These are phyloP conservation scores for Boletus eberwhitei DNA, from an alignment of 768 basidiomycete genomes.

Conservation along the genomic window DNA sequence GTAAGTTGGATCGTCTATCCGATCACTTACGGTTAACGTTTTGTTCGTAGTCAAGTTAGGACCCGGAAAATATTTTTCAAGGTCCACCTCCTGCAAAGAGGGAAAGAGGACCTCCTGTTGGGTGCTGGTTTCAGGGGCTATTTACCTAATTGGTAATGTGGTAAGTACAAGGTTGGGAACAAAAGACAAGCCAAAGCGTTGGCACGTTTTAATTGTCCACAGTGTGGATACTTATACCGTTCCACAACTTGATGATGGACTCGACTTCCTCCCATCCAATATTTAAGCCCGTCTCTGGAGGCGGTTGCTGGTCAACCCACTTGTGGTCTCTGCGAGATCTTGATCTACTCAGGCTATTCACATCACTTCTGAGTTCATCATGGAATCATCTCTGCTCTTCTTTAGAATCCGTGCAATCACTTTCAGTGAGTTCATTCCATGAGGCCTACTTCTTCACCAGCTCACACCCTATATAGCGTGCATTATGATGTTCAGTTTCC, in stretches of 20 bases:
- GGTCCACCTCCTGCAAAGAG: neutral
- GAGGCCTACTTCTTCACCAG: neutral
- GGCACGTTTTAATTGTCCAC: constrained; percentile 18
- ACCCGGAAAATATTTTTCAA: neutral
- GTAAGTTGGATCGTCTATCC: neutral
- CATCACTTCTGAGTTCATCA: neutral
- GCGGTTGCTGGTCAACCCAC: constrained; percentile 18
- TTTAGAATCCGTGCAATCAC: constrained; percentile 28
- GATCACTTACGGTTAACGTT: neutral
- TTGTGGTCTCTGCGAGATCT: constrained; percentile 23
- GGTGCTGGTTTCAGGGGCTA: constrained; percentile 19
- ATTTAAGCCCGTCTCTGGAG: constrained; percentile 15
- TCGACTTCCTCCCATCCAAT: neutral
- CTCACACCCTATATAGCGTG: constrained; percentile 32
- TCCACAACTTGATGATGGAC: neutral
- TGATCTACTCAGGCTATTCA: neutral
- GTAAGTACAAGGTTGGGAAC: constrained; percentile 8
- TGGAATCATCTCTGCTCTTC: constrained; percentile 32
- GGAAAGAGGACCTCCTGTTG: neutral
- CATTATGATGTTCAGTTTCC: constrained; percentile 42
- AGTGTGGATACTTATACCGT: constrained; percentile 2
- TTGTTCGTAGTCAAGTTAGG: neutral
- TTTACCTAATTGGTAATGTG: neutral
- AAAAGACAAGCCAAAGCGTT: constrained; percentile 8
- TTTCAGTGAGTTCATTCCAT: constrained; percentile 24